Evolutionary conservation across 208 protist genomes (phyloP), one percentile per base, ranked within the genome.

Genomic region (Crithidia brevicula): DNA sequence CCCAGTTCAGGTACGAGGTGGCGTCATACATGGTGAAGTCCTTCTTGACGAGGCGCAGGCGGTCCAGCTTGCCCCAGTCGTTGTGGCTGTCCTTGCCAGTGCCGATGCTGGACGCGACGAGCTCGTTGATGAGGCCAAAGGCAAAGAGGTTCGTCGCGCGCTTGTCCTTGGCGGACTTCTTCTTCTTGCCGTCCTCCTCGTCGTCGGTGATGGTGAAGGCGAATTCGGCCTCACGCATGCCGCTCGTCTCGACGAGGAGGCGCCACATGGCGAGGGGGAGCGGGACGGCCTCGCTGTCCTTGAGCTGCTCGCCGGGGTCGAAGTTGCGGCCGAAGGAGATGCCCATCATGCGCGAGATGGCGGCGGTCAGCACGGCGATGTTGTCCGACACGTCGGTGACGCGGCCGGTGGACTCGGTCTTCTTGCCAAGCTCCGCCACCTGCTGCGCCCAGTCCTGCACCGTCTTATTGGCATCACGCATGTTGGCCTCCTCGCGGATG

Each of bases 211-310:
- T 33, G 4, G 82, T 81, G 50, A 86, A 81, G 50, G 85, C 86
- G 46, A 95, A 82, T 69, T 92, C 83, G 6, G 83, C 84, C 67
- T 92, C 89, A 3, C 82, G 78, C 68, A 92, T 82, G 45, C 77
- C 81, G 63, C 85, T 89, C 20, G 82, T 38, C 23, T 76, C 69
- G 15, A 95, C 89, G 28, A 95, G 74, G 9, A 89, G 57, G 38
- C 86, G 86, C 87, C 89, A 95, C 80, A 91, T 89, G 56, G 61
- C 56, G 38, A 90, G 49, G 61, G 83, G 83, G 45, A 95, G 70
- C 30, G 82, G 74, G 31, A 83, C 45, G 22, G 49, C 69, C 38
- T 63, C 46, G 15, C 49, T 61, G 38, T 67, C 76, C 45, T 61
- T 64, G 38, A 86, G 46, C 31, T 75, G 67, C 53, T 79, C 79